These are phyloP conservation scores for Crithidia bombi DNA, from an alignment of 208 protist species.

Conservation along the genomic window DNA sequence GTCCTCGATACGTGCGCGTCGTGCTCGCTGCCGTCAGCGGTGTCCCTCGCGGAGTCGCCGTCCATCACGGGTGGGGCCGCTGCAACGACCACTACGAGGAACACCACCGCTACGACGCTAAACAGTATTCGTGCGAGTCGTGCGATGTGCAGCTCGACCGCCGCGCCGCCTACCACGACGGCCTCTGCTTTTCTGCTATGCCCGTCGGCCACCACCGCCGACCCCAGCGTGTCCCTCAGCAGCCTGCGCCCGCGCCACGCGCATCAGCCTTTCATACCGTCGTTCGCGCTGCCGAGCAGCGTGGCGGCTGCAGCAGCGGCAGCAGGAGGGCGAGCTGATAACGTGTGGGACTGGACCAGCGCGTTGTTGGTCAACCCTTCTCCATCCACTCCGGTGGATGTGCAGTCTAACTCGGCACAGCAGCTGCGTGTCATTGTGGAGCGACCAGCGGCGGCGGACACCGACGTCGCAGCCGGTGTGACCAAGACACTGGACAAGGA, in stretches of 20 bases:
- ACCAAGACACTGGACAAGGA: not conserved
- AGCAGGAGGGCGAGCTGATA: not conserved
- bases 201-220: not conserved
- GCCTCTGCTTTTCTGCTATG: not conserved
- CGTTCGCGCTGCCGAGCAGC: slow-evolving; percentile 1
- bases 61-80: not conserved
- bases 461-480: too few relatives aligned
- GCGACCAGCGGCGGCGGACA: too few relatives aligned
- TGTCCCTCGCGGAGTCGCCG: not conserved
- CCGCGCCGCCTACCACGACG: not conserved
- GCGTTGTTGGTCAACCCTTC: not conserved
- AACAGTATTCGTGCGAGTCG: too few relatives aligned
- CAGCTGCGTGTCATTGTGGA: too few relatives aligned
- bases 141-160: not conserved
- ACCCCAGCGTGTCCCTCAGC: not conserved
- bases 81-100: not conserved
- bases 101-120: too few relatives aligned
- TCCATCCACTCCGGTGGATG: not conserved
- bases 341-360: not conserved
- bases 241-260: not conserved
- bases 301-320: not conserved
- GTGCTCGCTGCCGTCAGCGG: not conserved
- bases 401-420: not conserved
- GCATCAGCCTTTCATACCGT: not conserved
- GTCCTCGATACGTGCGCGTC: not conserved